These are phyloP conservation scores for Smittium culicis DNA, from an alignment of 371 early-diverging fungal genomes.

Conservation along the genomic window DNA sequence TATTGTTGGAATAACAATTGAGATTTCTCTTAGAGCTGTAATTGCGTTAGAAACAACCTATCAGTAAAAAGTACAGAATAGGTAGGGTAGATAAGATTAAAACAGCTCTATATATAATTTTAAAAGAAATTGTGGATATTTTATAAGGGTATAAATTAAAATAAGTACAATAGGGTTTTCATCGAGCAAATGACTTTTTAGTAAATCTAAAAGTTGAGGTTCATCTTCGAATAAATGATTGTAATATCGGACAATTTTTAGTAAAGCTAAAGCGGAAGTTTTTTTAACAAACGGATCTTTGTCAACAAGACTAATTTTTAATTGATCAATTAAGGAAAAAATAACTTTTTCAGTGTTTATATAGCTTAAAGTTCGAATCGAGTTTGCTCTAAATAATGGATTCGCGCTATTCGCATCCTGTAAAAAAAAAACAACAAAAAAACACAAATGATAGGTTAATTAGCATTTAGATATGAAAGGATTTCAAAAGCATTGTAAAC, in stretches of 20 bases:
- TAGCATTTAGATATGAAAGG: no score
- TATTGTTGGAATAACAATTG: slow-evolving; percentile 66
- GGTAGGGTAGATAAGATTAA: slow-evolving; percentile 25
- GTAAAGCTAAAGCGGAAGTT: slow-evolving; percentile 36
- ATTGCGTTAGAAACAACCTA: slow-evolving; percentile 89
- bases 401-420: slow-evolving; percentile 71
- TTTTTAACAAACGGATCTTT: slow-evolving; percentile 66
- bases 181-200: slow-evolving; percentile 83
- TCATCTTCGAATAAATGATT: slow-evolving; percentile 41
- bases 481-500: not conserved
- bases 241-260: slow-evolving; percentile 56
- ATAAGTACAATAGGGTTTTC: slow-evolving; percentile 59
- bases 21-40: slow-evolving; percentile 84
- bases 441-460: no score
- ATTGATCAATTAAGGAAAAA: slow-evolving; percentile 65
- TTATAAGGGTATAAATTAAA: not conserved
- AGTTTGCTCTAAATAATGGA: slow-evolving; percentile 84
- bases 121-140: not conserved
- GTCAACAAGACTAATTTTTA: slow-evolving; percentile 72
- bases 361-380: slow-evolving; percentile 95
- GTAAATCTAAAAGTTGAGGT: slow-evolving; percentile 64
- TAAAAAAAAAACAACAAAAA: not conserved
- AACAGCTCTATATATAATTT: slow-evolving; percentile 25
- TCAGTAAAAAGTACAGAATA: not conserved
- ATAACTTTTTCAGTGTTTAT: slow-evolving; percentile 88